Percentiles rank a stretch among this genome's conserved stretches.
These are phyloP conservation scores for Colletotrichum sp. DNA, from an alignment of 2,329 filamentous ascomycete species.

Conservation along the genomic window DNA sequence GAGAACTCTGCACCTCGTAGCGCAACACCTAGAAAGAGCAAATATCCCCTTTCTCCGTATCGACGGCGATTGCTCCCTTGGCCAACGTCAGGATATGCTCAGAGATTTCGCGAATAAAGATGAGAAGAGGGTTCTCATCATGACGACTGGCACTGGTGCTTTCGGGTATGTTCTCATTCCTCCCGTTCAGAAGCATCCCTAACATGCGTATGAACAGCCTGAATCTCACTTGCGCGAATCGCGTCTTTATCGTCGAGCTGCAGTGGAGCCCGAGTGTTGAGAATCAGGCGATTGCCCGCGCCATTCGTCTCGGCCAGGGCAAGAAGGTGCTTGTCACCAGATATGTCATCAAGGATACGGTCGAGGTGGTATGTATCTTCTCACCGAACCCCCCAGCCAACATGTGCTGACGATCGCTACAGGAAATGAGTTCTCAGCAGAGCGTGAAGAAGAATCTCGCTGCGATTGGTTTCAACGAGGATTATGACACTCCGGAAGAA, in stretches of 20 bases:
- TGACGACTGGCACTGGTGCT: constrained; percentile 58
- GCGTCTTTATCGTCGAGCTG: constrained; percentile 56
- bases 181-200: neutral
- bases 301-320: constrained; percentile 50
- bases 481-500: neutral
- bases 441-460: constrained; percentile 8
- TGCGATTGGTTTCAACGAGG: neutral
- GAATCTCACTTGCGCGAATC: constrained; percentile 52
- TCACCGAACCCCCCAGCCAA: neutral
- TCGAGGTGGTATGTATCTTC: constrained; percentile 45
- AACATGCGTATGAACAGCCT: constrained; percentile 32
- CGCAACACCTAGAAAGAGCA: constrained; percentile 29
- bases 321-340: constrained; percentile 47
- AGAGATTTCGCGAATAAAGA: constrained; percentile 36
- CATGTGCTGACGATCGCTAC: neutral
- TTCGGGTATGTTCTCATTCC: constrained; percentile 42
- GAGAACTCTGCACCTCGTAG: constrained; percentile 42
- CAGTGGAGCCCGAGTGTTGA: constrained; percentile 62
- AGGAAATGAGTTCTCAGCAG: constrained; percentile 21
- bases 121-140: constrained; percentile 46
- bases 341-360: constrained; percentile 46
- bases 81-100: constrained; percentile 40
- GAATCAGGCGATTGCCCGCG: constrained; percentile 55
- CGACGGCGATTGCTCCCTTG: constrained; percentile 45
- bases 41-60: constrained; percentile 41